Conservation (phyloP, 495 filamentous ascomycete species). For the Neurospora sublineolata region DNA sequence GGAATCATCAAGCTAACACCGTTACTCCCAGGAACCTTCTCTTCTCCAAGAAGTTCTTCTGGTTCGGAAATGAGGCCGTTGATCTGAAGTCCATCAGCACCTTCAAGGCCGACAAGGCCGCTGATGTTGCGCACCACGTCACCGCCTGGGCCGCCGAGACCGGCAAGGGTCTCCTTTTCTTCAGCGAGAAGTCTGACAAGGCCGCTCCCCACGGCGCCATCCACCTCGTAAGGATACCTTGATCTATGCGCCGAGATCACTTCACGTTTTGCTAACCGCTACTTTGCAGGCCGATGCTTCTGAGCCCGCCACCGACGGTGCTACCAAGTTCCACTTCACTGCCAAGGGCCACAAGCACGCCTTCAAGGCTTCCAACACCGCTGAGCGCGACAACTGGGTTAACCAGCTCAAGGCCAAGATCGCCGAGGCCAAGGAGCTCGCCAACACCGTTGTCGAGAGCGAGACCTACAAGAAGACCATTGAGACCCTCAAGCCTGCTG, state of each 20-base stretch:
- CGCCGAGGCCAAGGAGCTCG: conserved; percentile 64
- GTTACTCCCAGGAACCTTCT: conserved; percentile 29
- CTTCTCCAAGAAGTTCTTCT: conserved; percentile 58
- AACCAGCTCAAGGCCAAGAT: conserved; percentile 63
- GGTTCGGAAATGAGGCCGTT: conserved; percentile 75
- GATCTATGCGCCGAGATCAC: background rate
- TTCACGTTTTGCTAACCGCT: conserved; percentile 10
- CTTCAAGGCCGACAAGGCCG: conserved; percentile 79
- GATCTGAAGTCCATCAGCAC: conserved; percentile 58
- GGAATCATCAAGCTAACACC: conserved; percentile 9
- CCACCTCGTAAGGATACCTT: conserved; percentile 54
- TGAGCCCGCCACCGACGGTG: conserved; percentile 62
- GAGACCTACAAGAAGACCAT: conserved; percentile 71
- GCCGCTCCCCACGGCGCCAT: conserved; percentile 66
- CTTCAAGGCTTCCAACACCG: conserved; percentile 62
- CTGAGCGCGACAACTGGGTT: conserved; percentile 88
- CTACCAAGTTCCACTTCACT: conserved; percentile 74
- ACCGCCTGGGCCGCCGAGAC: conserved; percentile 85
- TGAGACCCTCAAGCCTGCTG: conserved; percentile 56
- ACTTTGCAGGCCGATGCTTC: conserved; percentile 60
- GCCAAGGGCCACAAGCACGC: conserved; percentile 77
- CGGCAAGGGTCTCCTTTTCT: conserved; percentile 90
- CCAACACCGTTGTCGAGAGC: conserved; percentile 52
- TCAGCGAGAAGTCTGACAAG: conserved; percentile 77
- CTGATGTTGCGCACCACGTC: conserved; percentile 61